Evolutionary conservation across 768 basidiomycete genomes (phyloP).

Genomic region (Lactarius sp.): DNA sequence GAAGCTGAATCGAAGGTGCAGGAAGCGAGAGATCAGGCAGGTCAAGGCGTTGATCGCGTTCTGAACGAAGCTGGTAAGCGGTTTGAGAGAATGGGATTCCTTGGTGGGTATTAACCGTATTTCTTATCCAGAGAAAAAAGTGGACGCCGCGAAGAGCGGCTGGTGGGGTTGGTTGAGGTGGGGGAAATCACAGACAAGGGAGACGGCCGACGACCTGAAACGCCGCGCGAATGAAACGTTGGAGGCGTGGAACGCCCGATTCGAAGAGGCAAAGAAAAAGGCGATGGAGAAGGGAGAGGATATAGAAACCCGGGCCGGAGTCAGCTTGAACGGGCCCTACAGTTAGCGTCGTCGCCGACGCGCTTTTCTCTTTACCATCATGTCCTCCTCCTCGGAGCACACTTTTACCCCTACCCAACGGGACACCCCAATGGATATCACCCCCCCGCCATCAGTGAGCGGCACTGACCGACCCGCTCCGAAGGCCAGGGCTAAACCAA

Average conservation of each 20-base stretch:
- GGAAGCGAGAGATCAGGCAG: neutral
- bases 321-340: no score
- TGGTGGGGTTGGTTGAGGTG: slow-evolving; percentile 18
- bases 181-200: slow-evolving; percentile 15
- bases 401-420: no score
- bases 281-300: slow-evolving; percentile 21
- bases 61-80: neutral
- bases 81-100: neutral
- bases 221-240: slow-evolving; percentile 18
- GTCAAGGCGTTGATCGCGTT: slow-evolving; percentile 9
- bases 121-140: slow-evolving; percentile 7
- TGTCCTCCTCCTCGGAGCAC: no score
- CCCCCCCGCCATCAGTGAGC: no score
- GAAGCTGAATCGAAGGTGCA: slow-evolving; percentile 4
- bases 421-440: no score
- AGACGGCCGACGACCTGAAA: slow-evolving; percentile 16
- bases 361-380: no score
- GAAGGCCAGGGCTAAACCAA: no score
- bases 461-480: no score
- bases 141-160: slow-evolving; percentile 14
- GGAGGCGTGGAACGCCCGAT: slow-evolving; percentile 15
- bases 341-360: no score
- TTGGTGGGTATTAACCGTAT: neutral
- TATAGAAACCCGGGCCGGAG: no score
- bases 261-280: slow-evolving; percentile 20